Conservation (phyloP, 2,329 filamentous ascomycete species). For the Dactylella cylindrospora region DNA sequence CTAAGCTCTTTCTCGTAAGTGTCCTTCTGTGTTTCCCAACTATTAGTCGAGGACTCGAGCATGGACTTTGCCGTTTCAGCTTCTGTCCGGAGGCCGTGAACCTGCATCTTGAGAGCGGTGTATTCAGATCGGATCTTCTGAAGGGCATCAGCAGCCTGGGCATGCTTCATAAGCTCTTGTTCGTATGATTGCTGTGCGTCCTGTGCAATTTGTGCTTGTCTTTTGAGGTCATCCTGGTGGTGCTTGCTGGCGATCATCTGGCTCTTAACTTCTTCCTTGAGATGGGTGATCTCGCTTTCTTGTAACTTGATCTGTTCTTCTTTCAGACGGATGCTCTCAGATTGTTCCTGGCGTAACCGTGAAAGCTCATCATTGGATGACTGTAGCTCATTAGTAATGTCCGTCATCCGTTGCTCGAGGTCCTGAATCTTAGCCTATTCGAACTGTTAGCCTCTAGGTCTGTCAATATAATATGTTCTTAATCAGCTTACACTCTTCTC, state of each 20-base stretch:
- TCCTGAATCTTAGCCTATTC: conserved; percentile 67
- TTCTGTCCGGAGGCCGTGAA: conserved; percentile 73
- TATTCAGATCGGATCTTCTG: conserved; percentile 76
- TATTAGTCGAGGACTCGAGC: conserved; percentile 76
- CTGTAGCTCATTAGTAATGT: conserved; percentile 77
- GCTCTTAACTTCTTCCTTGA: conserved; percentile 81
- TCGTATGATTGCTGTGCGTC: conserved; percentile 96
- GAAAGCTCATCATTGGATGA: conserved; percentile 81
- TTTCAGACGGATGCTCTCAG: conserved; percentile 68
- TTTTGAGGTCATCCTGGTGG: conserved; percentile 86
- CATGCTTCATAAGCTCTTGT: conserved; percentile 89
- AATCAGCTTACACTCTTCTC: conserved; percentile 66
- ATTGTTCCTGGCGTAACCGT: conserved; percentile 74
- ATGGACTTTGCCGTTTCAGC: conserved; percentile 81
- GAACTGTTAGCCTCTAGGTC: background rate
- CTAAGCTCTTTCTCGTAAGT: conserved; percentile 80
- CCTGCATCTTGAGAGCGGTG: conserved; percentile 77
- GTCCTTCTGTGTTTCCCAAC: conserved; percentile 79
- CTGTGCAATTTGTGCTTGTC: conserved; percentile 88
- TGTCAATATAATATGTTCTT: background rate
- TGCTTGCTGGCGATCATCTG: conserved; percentile 77
- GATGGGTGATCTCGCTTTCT: conserved; percentile 73
- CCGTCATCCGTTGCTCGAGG: conserved; percentile 78
- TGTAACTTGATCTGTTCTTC: conserved; percentile 80
- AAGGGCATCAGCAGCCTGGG: conserved; percentile 84